Evolutionary conservation across 345 rosid species (phyloP).

Genomic region (Punica granatum): DNA sequence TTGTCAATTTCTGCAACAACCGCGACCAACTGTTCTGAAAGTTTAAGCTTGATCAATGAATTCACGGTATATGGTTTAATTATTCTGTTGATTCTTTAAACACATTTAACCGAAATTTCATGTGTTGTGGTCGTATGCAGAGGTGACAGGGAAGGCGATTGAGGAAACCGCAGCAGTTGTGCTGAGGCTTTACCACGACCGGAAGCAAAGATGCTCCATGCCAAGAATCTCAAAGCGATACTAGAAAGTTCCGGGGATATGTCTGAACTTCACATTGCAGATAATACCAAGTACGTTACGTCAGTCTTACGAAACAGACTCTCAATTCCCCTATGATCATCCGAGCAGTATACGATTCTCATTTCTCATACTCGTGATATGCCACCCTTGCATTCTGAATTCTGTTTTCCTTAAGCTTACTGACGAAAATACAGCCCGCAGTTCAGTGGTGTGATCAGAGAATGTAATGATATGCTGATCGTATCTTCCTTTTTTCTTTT

Average conservation of each 20-base stretch:
- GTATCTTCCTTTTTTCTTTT: no score
- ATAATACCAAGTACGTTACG: neutral
- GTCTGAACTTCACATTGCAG: neutral
- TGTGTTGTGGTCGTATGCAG: conserved; percentile 32
- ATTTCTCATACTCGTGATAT: neutral
- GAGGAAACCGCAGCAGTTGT: conserved; percentile 89
- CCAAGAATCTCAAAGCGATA: conserved; percentile 74
- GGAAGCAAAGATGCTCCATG: conserved; percentile 57
- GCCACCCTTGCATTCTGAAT: neutral
- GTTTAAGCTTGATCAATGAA: neutral
- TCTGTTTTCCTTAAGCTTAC: neutral
- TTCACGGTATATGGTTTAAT: neutral
- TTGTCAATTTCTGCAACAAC: neutral
- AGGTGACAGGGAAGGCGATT: conserved; percentile 85
- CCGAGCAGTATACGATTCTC: neutral
- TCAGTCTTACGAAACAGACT: neutral
- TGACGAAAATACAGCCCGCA: neutral
- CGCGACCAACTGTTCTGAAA: neutral
- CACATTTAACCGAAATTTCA: neutral
- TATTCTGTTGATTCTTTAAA: neutral
- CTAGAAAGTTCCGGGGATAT: conserved; percentile 11
- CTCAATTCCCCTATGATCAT: neutral
- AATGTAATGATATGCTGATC: neutral
- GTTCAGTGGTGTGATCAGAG: neutral
- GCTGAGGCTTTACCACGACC: conserved; percentile 65